Evolutionary conservation across 2,329 filamentous ascomycete genomes (phyloP).

Genomic region (Colletotrichum sp.): DNA sequence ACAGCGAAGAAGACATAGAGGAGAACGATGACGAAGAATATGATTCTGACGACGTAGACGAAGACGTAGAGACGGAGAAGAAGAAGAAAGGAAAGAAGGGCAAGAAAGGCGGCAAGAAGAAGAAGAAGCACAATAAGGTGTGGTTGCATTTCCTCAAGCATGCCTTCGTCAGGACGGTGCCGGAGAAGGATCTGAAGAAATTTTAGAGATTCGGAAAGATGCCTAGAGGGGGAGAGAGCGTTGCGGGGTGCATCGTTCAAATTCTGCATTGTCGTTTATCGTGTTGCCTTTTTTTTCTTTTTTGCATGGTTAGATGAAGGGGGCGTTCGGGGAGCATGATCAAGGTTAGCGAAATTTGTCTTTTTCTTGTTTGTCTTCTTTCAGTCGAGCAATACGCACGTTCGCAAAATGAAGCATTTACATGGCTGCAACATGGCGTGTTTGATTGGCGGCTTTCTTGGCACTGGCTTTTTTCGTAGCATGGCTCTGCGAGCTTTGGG

Average conservation of each 20-base stretch:
- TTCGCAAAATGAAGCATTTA: background rate
- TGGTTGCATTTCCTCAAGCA: constrained; percentile 81
- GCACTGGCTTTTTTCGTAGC: background rate
- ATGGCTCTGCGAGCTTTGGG: background rate
- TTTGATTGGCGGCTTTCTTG: background rate
- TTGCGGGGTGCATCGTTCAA: background rate
- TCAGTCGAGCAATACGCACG: background rate
- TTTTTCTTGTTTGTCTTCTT: background rate
- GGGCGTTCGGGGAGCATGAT: constrained; percentile 6
- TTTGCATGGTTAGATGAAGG: background rate
- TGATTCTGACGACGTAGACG: constrained; percentile 27
- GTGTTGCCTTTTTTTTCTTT: no score
- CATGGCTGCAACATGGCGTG: background rate
- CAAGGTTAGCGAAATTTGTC: background rate
- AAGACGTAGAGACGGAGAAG: constrained; percentile 43
- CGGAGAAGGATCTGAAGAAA: constrained; percentile 67
- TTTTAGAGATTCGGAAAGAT: constrained; percentile 22
- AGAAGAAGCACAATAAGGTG: constrained; percentile 65
- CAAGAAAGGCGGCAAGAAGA: constrained; percentile 57
- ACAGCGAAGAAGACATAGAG: constrained; percentile 26
- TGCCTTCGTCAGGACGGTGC: constrained; percentile 79
- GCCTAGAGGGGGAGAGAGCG: background rate
- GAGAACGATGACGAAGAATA: constrained; percentile 28
- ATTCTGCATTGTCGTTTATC: background rate
- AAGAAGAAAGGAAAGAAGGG: constrained; percentile 49